These are phyloP conservation scores for Tilletia walkeri DNA, from an alignment of 1,284 basidiomycete genomes.

Conservation along the genomic window DNA sequence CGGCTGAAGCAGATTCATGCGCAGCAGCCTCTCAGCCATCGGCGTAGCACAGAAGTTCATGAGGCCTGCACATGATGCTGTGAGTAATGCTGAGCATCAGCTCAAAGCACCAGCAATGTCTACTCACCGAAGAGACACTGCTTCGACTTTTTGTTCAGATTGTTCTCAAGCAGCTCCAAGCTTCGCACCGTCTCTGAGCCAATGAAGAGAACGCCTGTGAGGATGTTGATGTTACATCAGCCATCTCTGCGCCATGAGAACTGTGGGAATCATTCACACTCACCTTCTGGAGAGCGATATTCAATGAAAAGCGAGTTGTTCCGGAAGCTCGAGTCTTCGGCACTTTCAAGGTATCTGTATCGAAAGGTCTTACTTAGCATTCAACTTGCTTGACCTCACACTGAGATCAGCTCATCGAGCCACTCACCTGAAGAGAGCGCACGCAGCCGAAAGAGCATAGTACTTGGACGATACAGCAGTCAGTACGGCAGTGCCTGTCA, in stretches of 20 bases:
- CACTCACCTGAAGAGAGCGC: conserved; percentile 74
- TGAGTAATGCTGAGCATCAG: not conserved
- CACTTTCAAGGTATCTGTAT: conserved; percentile 31
- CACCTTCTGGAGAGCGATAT: conserved; percentile 69
- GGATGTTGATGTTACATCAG: not conserved
- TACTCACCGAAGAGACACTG: conserved; percentile 31
- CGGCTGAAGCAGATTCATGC: conserved; percentile 79
- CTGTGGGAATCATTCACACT: not conserved
- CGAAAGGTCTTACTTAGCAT: conserved; percentile 33
- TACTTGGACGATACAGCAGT: conserved; percentile 63
- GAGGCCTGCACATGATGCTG: conserved; percentile 45
- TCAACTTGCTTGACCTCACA: not conserved
- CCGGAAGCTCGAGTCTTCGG: conserved; percentile 61
- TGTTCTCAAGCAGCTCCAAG: conserved; percentile 70
- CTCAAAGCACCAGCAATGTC: too few relatives aligned
- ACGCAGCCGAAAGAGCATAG: conserved; percentile 78
- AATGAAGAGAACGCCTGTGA: conserved; percentile 78
- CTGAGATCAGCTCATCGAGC: too few relatives aligned
- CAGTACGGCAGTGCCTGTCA: conserved; percentile 28
- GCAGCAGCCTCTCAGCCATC: conserved; percentile 77
- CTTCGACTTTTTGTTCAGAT: conserved; percentile 31
- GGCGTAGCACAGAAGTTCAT: conserved; percentile 81
- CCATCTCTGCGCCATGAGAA: not conserved
- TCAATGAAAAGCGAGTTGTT: conserved; percentile 72
- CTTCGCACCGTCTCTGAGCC: conserved; percentile 81